Evolutionary conservation across 768 basidiomycete genomes (phyloP).

Genomic region (Tylopilus vinaceipallidus): DNA sequence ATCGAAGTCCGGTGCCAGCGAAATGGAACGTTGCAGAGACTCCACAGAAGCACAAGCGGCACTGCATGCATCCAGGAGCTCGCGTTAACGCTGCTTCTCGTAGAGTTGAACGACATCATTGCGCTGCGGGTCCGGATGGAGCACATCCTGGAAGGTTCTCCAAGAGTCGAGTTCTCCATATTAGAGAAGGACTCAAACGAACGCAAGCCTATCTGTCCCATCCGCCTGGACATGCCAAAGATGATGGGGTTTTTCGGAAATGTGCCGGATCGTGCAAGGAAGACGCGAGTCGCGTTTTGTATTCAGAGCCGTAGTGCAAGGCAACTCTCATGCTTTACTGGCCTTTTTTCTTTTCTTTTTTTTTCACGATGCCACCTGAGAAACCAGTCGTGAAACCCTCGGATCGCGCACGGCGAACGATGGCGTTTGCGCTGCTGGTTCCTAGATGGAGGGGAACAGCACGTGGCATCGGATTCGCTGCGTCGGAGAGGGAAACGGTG

Average conservation of each 20-base stretch:
- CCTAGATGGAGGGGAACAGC: not conserved
- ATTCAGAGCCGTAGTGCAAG: not conserved
- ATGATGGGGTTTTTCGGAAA: too few species aligned
- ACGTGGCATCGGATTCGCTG: not conserved
- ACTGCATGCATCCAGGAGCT: too few species aligned
- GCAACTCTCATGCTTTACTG: conserved; percentile 2
- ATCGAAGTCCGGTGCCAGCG: not conserved
- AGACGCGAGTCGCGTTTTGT: not conserved
- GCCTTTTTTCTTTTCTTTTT: too few species aligned
- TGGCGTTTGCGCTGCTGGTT: conserved; percentile 4
- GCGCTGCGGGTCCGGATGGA: not conserved
- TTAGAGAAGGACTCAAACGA: not conserved
- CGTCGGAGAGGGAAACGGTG: not conserved
- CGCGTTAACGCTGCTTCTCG: not conserved
- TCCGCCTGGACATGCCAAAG: too few species aligned
- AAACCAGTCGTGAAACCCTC: conserved; percentile 15
- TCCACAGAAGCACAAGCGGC: conserved; percentile 3
- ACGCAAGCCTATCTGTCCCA: too few species aligned
- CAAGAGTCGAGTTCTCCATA: not conserved
- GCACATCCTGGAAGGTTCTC: not conserved
- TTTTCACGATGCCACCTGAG: too few species aligned
- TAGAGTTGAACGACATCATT: not conserved
- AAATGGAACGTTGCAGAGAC: not conserved
- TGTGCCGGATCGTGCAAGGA: too few species aligned
- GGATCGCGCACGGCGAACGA: conserved; percentile 14